phyloP scores from a whole-genome alignment of 257 asterid genomes.

The Solanum pennellii region DNA sequence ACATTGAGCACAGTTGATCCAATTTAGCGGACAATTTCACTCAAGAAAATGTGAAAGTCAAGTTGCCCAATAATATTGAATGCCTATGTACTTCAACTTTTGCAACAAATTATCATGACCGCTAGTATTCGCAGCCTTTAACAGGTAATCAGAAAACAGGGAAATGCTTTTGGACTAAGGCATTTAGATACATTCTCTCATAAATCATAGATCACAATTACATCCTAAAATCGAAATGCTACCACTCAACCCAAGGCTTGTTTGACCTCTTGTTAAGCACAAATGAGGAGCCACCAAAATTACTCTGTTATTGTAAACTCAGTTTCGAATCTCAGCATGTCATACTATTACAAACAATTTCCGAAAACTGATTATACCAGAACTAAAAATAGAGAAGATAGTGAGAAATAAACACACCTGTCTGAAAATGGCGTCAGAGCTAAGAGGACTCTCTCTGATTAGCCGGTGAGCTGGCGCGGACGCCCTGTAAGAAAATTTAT shows the following conservation, averaged over 20 bases:
- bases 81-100: background rate
- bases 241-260: background rate
- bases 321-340: too few species aligned
- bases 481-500: constrained; percentile 52
- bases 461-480: constrained; percentile 80
- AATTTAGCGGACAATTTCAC: background rate
- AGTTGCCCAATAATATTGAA: background rate
- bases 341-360: too few species aligned
- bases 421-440: constrained; percentile 89
- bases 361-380: too few species aligned
- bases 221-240: background rate
- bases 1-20: background rate
- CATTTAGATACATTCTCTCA: background rate
- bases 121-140: background rate
- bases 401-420: constrained; percentile 33
- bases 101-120: background rate
- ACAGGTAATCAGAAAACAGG: background rate
- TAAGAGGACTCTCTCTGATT: constrained; percentile 87
- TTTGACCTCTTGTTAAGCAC: background rate
- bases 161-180: background rate
- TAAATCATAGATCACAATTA: background rate
- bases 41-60: background rate
- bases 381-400: background rate
- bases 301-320: background rate
- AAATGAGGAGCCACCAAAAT: background rate